These are phyloP conservation scores for Excoecaria cochinchinensis DNA, from an alignment of 345 rosid genomes.

Conservation along the genomic window DNA sequence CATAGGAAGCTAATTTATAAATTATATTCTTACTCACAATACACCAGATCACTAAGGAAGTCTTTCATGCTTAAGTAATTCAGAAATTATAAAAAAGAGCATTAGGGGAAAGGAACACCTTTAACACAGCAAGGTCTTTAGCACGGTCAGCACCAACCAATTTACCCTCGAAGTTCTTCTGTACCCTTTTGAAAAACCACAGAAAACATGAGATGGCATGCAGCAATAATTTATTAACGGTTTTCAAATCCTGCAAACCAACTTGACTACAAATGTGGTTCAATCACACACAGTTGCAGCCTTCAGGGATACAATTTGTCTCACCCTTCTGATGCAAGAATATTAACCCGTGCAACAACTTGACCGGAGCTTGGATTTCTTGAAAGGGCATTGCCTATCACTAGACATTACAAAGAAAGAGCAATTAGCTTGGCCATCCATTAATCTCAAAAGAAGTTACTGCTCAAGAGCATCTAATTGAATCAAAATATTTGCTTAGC, in stretches of 20 bases:
- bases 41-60: background rate
- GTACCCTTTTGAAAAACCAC: conserved; percentile 52
- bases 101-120: conserved; percentile 35
- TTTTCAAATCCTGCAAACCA: background rate
- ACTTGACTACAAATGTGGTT: conserved; percentile 13
- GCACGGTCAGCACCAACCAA: conserved; percentile 87
- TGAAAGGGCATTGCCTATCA: conserved; percentile 87
- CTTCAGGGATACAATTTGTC: conserved; percentile 29
- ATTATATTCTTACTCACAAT: background rate
- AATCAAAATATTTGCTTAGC: background rate
- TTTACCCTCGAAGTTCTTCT: conserved; percentile 88
- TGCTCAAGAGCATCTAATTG: background rate
- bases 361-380: conserved; percentile 77
- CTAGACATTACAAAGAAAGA: conserved; percentile 33
- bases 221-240: background rate
- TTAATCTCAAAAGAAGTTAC: conserved; percentile 2
- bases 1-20: background rate
- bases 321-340: conserved; percentile 92
- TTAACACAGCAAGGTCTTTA: conserved; percentile 94
- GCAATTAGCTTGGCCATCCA: background rate
- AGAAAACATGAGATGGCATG: conserved; percentile 4
- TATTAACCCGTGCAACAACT: conserved; percentile 89
- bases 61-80: background rate
- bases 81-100: background rate
- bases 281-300: conserved; percentile 25